Percentiles rank a stretch among this genome's conserved stretches.
Evolutionary conservation across 352 stramenopile species (phyloP).

Genomic region (Globisporangium lucens): DNA sequence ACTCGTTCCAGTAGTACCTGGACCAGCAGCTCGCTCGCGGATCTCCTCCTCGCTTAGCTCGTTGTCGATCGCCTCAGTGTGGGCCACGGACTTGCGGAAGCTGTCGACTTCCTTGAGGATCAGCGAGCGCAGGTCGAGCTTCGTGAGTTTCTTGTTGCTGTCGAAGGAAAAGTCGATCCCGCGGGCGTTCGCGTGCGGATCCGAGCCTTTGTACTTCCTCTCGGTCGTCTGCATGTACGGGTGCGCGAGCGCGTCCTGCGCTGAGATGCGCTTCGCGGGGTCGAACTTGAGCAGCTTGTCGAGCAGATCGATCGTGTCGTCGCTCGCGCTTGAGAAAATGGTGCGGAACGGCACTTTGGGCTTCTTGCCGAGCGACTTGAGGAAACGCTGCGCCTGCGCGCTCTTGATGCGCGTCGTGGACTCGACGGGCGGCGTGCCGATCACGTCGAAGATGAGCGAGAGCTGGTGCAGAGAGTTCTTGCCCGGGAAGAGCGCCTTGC

Average conservation of each 20-base stretch:
- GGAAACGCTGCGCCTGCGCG: conserved; percentile 64
- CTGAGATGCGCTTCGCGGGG: conserved; percentile 45
- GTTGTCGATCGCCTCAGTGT: conserved; percentile 11
- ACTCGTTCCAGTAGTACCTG: background rate
- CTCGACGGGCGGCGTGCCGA: conserved; percentile 52
- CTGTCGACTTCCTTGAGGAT: conserved; percentile 71
- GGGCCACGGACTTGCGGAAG: conserved; percentile 33
- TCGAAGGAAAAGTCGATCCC: conserved; percentile 69
- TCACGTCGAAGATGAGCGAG: conserved; percentile 73
- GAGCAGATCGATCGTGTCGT: conserved; percentile 59
- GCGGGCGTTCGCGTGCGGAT: conserved; percentile 33
- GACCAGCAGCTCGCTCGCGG: conserved; percentile 2
- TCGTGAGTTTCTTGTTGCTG: conserved; percentile 58
- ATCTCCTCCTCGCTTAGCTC: conserved; percentile 12
- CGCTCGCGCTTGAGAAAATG: conserved; percentile 51
- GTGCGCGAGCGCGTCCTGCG: conserved; percentile 57
- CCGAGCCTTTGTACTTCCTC: conserved; percentile 48
- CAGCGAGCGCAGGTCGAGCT: conserved; percentile 58
- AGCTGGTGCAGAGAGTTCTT: conserved; percentile 85
- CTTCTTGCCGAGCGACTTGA: conserved; percentile 61
- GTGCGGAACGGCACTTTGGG: conserved; percentile 44
- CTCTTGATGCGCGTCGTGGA: conserved; percentile 59
- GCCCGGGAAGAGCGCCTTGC: conserved; percentile 68
- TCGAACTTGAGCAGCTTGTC: conserved; percentile 69
- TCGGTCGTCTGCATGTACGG: conserved; percentile 75